Conservation (phyloP, 2,329 filamentous ascomycete species). For the Fusarium solani-melongenae region DNA sequence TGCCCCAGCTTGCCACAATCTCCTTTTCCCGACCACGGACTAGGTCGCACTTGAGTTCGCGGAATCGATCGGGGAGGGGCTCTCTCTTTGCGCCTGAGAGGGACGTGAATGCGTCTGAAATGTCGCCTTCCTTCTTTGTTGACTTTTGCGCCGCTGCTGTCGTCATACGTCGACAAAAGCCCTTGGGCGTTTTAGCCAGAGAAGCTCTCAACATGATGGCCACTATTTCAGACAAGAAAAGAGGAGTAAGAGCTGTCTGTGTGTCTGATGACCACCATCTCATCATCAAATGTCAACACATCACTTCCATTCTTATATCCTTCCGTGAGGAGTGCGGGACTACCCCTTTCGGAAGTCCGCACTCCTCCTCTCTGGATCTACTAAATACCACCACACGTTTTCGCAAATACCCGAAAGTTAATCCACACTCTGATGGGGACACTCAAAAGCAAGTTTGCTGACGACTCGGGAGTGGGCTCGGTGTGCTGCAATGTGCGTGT, state of each 20-base stretch:
- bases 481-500: neutral
- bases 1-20: constrained; percentile 61
- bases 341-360: constrained; percentile 48
- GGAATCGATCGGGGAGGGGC: constrained; percentile 66
- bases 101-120: constrained; percentile 71
- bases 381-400: neutral
- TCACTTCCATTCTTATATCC: constrained; percentile 33
- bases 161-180: constrained; percentile 31
- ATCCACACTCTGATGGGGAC: neutral
- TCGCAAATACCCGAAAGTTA: neutral
- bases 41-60: constrained; percentile 65
- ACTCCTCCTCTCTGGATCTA: neutral
- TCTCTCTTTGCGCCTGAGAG: constrained; percentile 59
- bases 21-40: constrained; percentile 60
- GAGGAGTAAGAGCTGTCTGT: neutral
- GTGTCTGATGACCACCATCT: neutral
- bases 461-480: neutral
- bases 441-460: constrained; percentile 7
- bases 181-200: constrained; percentile 17
- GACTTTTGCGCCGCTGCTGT: constrained; percentile 22
- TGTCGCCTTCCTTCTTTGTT: constrained; percentile 68
- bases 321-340: constrained; percentile 35
- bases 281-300: neutral
- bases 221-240: neutral
- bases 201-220: constrained; percentile 39